phyloP scores from a whole-genome alignment of 192 early-diverging fungal species.

The Phlyctochytrium arcticum region DNA sequence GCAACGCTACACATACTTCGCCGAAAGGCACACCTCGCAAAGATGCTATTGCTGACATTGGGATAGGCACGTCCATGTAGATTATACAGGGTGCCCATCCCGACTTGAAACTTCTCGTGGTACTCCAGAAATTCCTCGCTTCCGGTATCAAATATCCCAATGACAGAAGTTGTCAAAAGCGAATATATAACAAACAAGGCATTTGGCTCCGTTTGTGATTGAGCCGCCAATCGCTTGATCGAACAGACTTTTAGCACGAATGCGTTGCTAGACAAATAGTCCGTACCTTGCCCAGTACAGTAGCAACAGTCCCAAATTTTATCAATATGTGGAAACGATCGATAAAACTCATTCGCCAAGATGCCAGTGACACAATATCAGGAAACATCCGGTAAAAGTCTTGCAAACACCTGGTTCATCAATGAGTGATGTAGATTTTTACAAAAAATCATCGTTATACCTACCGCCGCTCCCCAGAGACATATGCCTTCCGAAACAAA shows the following conservation, averaged over 20 bases:
- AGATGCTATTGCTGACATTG: conserved; percentile 51
- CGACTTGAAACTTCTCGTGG: conserved; percentile 44
- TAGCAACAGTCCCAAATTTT: conserved; percentile 62
- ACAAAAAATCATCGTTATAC: not conserved
- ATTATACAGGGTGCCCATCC: conserved; percentile 32
- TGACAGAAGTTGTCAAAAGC: conserved; percentile 47
- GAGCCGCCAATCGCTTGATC: too few species aligned
- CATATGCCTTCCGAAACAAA: conserved; percentile 54
- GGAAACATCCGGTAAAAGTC: conserved; percentile 65
- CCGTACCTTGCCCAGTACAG: conserved; percentile 47
- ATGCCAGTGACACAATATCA: conserved; percentile 53
- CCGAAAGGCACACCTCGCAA: conserved; percentile 51
- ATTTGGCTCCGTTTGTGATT: conserved; percentile 15
- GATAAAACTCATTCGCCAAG: conserved; percentile 71
- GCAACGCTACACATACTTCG: conserved; percentile 53
- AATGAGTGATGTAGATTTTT: not conserved
- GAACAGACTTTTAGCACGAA: too few species aligned
- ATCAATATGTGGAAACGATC: conserved; percentile 55
- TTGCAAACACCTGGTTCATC: not conserved
- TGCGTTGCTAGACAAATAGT: too few species aligned
- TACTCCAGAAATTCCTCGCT: conserved; percentile 56
- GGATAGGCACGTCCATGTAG: conserved; percentile 20
- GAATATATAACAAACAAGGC: conserved; percentile 69
- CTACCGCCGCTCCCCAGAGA: conserved; percentile 39
- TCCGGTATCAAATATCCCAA: conserved; percentile 63